A percentile compares a stretch with the other conserved stretches of the same genome.
These are phyloP conservation scores for Magnusiomyces fungicola DNA, from an alignment of 1,139 yeast genomes.

Conservation along the genomic window DNA sequence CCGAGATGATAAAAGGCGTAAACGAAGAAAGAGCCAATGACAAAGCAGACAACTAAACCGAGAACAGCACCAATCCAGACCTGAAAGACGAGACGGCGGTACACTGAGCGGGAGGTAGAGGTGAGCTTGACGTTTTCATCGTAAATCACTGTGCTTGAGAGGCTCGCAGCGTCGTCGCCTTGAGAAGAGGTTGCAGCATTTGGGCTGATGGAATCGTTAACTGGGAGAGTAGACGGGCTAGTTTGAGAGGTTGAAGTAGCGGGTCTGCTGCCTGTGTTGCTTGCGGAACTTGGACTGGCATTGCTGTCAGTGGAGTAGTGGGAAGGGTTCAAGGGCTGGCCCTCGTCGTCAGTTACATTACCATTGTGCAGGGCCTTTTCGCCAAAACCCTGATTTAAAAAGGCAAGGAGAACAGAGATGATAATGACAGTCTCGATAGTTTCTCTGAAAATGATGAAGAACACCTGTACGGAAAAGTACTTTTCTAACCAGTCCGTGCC, in stretches of 20 bases:
- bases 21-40: slow-evolving; percentile 70
- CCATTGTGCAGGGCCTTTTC: not conserved
- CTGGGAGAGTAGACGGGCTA: too few species aligned
- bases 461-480: slow-evolving; percentile 40
- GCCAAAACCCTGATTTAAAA: slow-evolving; percentile 79
- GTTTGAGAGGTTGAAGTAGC: not conserved
- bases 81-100: slow-evolving; percentile 45
- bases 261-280: not conserved
- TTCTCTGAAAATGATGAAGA: slow-evolving; percentile 86
- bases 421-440: slow-evolving; percentile 84
- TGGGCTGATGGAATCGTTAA: too few species aligned
- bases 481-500: slow-evolving; percentile 1
- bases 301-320: not conserved
- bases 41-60: slow-evolving; percentile 67
- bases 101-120: slow-evolving; percentile 1
- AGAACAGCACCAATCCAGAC: slow-evolving; percentile 77
- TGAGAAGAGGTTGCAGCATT: too few species aligned
- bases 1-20: slow-evolving; percentile 70
- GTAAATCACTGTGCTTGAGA: not conserved
- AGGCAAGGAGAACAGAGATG: slow-evolving; percentile 82
- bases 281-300: not conserved
- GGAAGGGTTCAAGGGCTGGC: not conserved
- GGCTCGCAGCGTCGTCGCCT: too few species aligned
- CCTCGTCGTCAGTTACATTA: not conserved
- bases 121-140: not conserved